These are phyloP conservation scores for Cerrena zonata DNA, from an alignment of 1,284 basidiomycete species.

Conservation along the genomic window DNA sequence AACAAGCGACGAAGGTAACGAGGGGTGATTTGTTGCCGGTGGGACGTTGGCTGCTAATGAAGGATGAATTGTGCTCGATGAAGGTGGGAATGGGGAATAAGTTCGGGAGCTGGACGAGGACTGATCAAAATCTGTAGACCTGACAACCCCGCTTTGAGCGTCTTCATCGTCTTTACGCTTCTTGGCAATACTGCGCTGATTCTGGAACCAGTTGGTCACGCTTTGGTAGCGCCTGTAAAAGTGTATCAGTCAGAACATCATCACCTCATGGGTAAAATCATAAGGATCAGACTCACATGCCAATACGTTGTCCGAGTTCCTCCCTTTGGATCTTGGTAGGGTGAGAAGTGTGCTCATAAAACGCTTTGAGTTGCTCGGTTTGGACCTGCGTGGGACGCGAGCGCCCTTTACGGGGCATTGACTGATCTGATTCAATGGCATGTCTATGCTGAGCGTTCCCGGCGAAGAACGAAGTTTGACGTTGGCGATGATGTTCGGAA, in stretches of 20 bases:
- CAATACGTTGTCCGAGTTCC: constrained; percentile 57
- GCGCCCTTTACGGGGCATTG: constrained; percentile 49
- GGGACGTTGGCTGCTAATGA: constrained; percentile 22
- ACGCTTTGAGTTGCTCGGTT: constrained; percentile 57
- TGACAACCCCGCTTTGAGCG: constrained; percentile 13
- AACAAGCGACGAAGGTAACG: constrained; percentile 10
- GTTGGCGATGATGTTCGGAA: constrained; percentile 20
- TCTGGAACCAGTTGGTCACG: constrained; percentile 80
- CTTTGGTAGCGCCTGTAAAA: constrained; percentile 62
- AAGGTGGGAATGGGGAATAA: constrained; percentile 40
- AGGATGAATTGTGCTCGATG: constrained; percentile 23
- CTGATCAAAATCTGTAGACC: constrained; percentile 9
- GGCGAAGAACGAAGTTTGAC: constrained; percentile 39
- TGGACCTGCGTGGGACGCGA: constrained; percentile 59
- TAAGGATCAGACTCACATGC: constrained; percentile 52
- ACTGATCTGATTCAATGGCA: constrained; percentile 39
- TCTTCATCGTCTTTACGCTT: constrained; percentile 52
- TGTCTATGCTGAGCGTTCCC: constrained; percentile 43
- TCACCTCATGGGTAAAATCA: constrained; percentile 11
- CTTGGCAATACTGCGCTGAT: constrained; percentile 69
- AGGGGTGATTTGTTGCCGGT: constrained; percentile 26
- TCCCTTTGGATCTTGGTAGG: constrained; percentile 63
- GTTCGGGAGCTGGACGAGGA: constrained; percentile 32
- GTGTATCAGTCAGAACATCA: constrained; percentile 15
- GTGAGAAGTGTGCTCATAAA: constrained; percentile 57